Evolutionary conservation across 2,329 filamentous ascomycete genomes (phyloP).

Genomic region (Phyllosticta citriasiana): DNA sequence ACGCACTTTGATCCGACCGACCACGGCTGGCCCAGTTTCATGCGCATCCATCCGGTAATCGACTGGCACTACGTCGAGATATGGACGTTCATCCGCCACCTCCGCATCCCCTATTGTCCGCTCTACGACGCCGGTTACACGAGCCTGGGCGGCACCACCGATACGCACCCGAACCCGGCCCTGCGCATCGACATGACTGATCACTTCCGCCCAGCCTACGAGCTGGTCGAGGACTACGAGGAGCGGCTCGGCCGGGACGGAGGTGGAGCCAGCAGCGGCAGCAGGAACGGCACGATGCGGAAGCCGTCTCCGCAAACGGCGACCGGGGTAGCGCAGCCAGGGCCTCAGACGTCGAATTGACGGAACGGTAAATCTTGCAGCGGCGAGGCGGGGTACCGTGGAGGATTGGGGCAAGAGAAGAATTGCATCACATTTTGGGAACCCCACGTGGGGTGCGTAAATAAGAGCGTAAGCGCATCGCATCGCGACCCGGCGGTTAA

Average conservation of each 20-base stretch:
- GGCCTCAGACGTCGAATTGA: not conserved
- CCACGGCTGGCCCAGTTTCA: conserved; percentile 79
- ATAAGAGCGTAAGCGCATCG: not conserved
- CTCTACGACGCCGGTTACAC: conserved; percentile 89
- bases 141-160: conserved; percentile 76
- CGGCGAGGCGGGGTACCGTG: no score
- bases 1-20: conserved; percentile 83
- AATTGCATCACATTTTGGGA: not conserved
- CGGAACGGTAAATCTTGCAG: not conserved
- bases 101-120: conserved; percentile 73
- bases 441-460: not conserved
- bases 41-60: conserved; percentile 89
- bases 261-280: not conserved
- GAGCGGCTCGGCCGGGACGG: conserved; percentile 29
- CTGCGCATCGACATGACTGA: conserved; percentile 19
- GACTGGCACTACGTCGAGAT: conserved; percentile 97
- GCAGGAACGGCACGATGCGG: not conserved
- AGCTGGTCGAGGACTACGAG: conserved; percentile 30
- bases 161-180: conserved; percentile 82
- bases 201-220: conserved; percentile 30
- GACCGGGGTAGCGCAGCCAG: not conserved
- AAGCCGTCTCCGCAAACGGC: not conserved
- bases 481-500: not conserved
- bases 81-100: conserved; percentile 75
- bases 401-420: not conserved